Conservation (phyloP, 768 basidiomycete species). For the Leccinum boreale region DNA sequence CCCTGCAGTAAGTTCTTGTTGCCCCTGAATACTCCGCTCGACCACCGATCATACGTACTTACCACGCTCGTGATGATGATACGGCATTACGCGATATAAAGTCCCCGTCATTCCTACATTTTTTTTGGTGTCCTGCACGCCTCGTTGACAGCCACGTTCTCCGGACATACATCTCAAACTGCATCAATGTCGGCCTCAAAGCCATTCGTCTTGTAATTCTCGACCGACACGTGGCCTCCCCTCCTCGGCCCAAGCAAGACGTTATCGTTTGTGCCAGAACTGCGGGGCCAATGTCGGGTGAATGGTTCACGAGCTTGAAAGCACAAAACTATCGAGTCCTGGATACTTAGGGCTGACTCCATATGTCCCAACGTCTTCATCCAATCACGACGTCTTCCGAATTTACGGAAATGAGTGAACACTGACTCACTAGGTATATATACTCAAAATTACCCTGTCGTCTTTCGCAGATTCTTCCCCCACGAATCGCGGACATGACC, state of each 20-base stretch:
- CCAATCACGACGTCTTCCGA: background rate
- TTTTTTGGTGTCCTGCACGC: constrained; percentile 10
- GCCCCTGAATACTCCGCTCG: constrained; percentile 4
- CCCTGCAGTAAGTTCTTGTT: background rate
- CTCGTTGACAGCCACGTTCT: constrained; percentile 15
- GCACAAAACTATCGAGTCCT: background rate
- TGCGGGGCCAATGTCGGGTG: background rate
- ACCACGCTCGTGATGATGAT: background rate
- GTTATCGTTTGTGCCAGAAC: background rate
- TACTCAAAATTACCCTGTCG: background rate
- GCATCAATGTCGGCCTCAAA: background rate
- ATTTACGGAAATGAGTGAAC: constrained; percentile 6
- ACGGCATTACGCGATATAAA: background rate
- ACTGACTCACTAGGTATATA: background rate
- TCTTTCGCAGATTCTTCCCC: background rate
- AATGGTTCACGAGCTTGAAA: background rate
- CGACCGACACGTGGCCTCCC: background rate
- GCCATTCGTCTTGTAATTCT: background rate
- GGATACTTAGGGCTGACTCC: background rate
- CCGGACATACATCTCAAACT: background rate
- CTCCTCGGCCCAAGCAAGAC: background rate
- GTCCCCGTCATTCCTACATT: background rate
- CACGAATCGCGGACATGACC: background rate
- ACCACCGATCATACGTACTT: background rate
- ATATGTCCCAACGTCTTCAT: background rate